Evolutionary conservation across 345 rosid genomes (phyloP), one percentile per base, ranked within the genome.

Genomic region (Iberis pinnata): DNA sequence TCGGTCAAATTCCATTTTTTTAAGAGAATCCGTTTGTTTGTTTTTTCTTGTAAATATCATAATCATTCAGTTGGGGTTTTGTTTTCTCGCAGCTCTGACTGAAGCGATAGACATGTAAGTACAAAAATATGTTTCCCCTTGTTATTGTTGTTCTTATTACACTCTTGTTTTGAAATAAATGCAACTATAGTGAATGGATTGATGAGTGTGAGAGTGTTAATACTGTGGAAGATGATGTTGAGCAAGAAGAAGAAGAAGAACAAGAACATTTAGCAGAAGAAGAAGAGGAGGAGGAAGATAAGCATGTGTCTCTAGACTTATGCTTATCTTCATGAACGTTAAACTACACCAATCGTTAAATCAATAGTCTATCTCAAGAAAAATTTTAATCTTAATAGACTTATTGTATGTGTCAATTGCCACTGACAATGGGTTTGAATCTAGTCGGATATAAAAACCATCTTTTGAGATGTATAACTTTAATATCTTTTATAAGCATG

Each of bases 21-120:
- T n/a, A n/a, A n/a, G n/a, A n/a, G 25, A 3, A 22, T 22, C 25
- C 6, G 39, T 54, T 17, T 62, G 18, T 47, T 41, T 46, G 35
- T 10, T 27, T 10, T 46, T 44, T 46, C 43, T n/a, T n/a, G n/a
- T n/a, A n/a, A n/a, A n/a, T n/a, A n/a, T n/a, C n/a, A n/a, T n/a
- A n/a, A n/a, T n/a, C n/a, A n/a, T n/a, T n/a, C n/a, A n/a, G n/a
- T n/a, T n/a, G n/a, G 54, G 43, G 56, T 36, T 58, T n/a, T 41
- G 56, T 42, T 73, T 73, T 53, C 53, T 65, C 71, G 78, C 83
- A 92, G 97, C 98, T 62, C 70, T 88, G 38, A 71, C 83, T 1
- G 98, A 92, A 61, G 64, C 98, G 41, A 85, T 92, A 57, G 98
- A 92, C 75, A 64, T 88, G 98, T 90, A 80, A 90, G 95, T 76